Evolutionary conservation across 768 basidiomycete genomes (phyloP), one percentile per base, ranked within the genome.

Genomic region (Mycena galopus): DNA sequence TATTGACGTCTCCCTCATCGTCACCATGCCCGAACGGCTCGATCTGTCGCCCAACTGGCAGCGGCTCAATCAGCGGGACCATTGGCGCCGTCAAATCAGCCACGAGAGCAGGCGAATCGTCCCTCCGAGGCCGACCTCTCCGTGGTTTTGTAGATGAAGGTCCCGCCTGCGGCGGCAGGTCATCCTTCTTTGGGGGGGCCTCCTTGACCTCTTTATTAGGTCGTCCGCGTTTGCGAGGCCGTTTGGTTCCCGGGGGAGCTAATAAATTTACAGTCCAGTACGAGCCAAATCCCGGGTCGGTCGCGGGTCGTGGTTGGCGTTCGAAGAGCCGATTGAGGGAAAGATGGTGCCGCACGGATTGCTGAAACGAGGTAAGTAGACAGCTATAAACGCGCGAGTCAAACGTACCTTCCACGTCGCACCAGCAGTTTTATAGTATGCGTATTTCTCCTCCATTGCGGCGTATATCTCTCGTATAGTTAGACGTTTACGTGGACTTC

Each of bases 181-280:
- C 74, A 30, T 68, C 63, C 55, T 75, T 73, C 71, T 73, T 75
- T 39, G 66, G 62, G 7, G 7, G 58, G 16, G 66, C 76, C 23
- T 86, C 84, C 78, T 91, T 90, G 16, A 62, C 76, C 23, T 86
- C 84, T 77, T 91, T 90, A 69, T 86, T 88, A 11, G 88, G 81
- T 23, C 92, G 87, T 29, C 93, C 93, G 67, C 94, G 89, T 79
- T 95, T 95, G 25, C 94, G 89, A 51, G 94, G 94, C 68, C 94
- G 89, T 82, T 95, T 95, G 1, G 94, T 95, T 25, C 94, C 94
- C 2, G 94, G 94, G 16, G 94, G 93, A n/a, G 94, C 94, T 58
- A 88, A 80, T 25, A 95, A 86, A 80, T 95, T 95, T n/a, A 95
- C 94, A 39, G 94, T 94, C 94, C 94, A 95, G 78, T 95, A 95